A percentile compares a stretch with the other conserved stretches of the same genome.
These are phyloP conservation scores for Begonia peltatifolia DNA, from an alignment of 306 rosid genomes.

Conservation along the genomic window DNA sequence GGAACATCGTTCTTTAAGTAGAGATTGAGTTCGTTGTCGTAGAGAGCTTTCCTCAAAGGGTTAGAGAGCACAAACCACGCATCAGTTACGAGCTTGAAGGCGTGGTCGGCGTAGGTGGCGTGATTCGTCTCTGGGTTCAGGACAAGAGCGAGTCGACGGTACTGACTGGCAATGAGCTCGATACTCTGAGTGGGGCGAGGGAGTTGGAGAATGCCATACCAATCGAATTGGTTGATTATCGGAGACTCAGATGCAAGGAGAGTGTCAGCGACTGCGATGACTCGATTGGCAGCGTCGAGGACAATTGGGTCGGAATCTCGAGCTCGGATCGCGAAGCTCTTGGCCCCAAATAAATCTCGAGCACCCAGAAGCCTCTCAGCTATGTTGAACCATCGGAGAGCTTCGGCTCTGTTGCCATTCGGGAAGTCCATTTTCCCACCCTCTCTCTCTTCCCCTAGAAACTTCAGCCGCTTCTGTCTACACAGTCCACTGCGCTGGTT, in stretches of 20 bases:
- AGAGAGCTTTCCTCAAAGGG: conserved; percentile 38
- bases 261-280: conserved; percentile 66
- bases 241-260: conserved; percentile 48
- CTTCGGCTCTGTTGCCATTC: conserved; percentile 45
- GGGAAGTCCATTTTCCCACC: conserved; percentile 4
- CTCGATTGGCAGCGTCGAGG: conserved; percentile 47
- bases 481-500: too few relatives aligned
- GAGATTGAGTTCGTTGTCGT: conserved; percentile 40
- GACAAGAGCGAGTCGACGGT: conserved; percentile 55
- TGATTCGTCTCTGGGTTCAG: conserved; percentile 54
- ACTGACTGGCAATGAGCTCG: conserved; percentile 60
- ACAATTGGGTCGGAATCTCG: conserved; percentile 67
- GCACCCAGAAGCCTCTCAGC: conserved; percentile 69
- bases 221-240: conserved; percentile 49
- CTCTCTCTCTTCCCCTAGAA: background rate
- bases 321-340: conserved; percentile 83
- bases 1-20: conserved; percentile 19
- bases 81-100: conserved; percentile 59
- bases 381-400: conserved; percentile 71
- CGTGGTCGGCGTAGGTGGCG: conserved; percentile 43
- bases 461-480: too few relatives aligned
- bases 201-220: conserved; percentile 54
- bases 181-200: conserved; percentile 44
- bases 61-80: conserved; percentile 73
- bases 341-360: conserved; percentile 63